Conservation (phyloP, 192 early-diverging fungal genomes). For the Entomortierella beljakovae region DNA sequence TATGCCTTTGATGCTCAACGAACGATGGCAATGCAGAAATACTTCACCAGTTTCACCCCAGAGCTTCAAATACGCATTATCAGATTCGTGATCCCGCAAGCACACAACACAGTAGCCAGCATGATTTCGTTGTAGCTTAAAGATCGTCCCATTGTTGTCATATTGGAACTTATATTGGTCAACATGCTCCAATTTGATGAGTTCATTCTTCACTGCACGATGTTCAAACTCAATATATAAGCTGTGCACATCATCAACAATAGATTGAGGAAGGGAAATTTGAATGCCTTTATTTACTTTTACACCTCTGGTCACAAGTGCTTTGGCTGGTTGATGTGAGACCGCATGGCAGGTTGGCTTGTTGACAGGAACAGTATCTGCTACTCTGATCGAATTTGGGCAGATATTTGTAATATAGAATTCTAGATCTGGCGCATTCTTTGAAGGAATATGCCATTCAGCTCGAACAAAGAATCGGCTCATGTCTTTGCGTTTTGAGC, state of each 20-base stretch:
- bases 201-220: not conserved
- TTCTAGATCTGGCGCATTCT: slow-evolving; percentile 11
- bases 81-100: slow-evolving; percentile 1
- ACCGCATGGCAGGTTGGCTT: not conserved
- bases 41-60: not conserved
- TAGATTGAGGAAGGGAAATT: not conserved
- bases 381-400: slow-evolving; percentile 8
- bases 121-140: slow-evolving; percentile 7
- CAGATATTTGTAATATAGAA: slow-evolving; percentile 20
- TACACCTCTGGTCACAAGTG: not conserved
- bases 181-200: slow-evolving; percentile 4
- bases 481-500: slow-evolving; percentile 10
- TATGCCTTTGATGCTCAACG: not conserved
- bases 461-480: slow-evolving; percentile 3
- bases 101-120: slow-evolving; percentile 22
- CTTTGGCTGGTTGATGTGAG: not conserved
- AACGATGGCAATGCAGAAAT: slow-evolving; percentile 19
- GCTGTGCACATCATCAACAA: slow-evolving; percentile 20
- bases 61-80: slow-evolving; percentile 17
- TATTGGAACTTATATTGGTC: slow-evolving; percentile 11
- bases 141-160: not conserved
- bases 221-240: slow-evolving; percentile 4
- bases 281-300: not conserved
- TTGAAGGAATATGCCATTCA: slow-evolving; percentile 17
- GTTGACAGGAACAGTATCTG: not conserved